phyloP scores from a whole-genome alignment of 768 basidiomycete genomes.

The Fomitopsis serialis region DNA sequence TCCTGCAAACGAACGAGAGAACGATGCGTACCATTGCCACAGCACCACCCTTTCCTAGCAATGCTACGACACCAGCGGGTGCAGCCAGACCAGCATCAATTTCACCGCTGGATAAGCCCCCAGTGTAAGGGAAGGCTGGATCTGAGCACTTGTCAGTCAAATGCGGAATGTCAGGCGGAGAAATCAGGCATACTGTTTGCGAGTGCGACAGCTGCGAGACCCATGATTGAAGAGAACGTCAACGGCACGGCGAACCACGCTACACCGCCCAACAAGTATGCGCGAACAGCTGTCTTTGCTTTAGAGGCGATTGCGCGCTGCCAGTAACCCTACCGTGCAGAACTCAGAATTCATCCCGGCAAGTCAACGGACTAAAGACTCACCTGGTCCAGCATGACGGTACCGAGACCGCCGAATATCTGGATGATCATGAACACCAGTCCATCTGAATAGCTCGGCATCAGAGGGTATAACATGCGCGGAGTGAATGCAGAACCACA shows the following conservation, averaged over 20 bases:
- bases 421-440: constrained; percentile 6
- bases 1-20: background rate
- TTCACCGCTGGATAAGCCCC: constrained; percentile 4
- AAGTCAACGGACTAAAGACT: background rate
- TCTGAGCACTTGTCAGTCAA: background rate
- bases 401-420: constrained; percentile 2
- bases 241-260: constrained; percentile 34
- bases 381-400: constrained; percentile 3
- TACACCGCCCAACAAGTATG: constrained; percentile 30
- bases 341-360: background rate
- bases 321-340: constrained; percentile 23
- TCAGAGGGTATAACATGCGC: background rate
- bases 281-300: constrained; percentile 24
- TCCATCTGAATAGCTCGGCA: background rate
- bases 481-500: background rate
- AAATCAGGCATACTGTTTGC: constrained; percentile 2
- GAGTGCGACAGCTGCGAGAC: constrained; percentile 22
- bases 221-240: constrained; percentile 29
- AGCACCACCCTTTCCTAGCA: constrained; percentile 24
- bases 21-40: constrained; percentile 11
- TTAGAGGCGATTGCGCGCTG: constrained; percentile 28
- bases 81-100: constrained; percentile 22
- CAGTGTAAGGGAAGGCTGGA: constrained; percentile 6
- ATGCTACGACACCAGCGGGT: constrained; percentile 20
- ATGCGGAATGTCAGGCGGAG: too few species aligned